Conservation (phyloP, 2,329 filamentous ascomycete species). For the Emmonsia crescens region DNA sequence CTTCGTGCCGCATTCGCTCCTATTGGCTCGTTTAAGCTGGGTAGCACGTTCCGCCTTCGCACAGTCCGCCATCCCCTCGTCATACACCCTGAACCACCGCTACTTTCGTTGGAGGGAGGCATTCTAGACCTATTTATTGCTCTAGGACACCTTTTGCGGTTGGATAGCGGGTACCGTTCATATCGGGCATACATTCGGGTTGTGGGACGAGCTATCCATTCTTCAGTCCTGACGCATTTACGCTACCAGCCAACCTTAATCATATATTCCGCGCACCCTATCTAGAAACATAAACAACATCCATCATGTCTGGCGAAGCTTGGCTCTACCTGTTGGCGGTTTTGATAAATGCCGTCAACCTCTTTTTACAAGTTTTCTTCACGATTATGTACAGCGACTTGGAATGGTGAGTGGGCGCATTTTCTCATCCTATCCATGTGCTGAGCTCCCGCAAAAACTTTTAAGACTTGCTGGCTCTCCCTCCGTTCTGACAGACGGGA, state of each 20-base stretch:
- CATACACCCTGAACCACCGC: too few relatives aligned
- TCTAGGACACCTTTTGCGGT: not conserved
- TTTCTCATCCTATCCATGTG: not conserved
- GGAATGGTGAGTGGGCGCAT: slow-evolving; percentile 67
- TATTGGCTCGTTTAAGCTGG: slow-evolving; percentile 1
- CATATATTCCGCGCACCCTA: not conserved
- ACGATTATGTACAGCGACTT: slow-evolving; percentile 99
- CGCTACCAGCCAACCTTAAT: not conserved
- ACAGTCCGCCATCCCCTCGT: not conserved
- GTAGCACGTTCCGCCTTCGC: not conserved
- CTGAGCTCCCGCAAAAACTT: not conserved
- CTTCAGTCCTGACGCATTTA: not conserved
- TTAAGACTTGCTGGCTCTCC: not conserved
- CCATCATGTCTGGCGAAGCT: slow-evolving; percentile 87
- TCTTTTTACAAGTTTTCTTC: slow-evolving; percentile 99
- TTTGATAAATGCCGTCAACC: slow-evolving; percentile 98
- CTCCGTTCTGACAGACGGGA: not conserved
- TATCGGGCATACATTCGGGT: not conserved
- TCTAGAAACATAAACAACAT: not conserved
- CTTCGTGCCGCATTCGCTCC: not conserved
- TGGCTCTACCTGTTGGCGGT: slow-evolving; percentile 98
- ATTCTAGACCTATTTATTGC: not conserved
- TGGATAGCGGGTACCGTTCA: not conserved
- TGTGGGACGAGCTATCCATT: not conserved
- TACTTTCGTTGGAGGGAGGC: not conserved